Evolutionary conservation across 2,329 filamentous ascomycete genomes (phyloP).

Genomic region (Onygenales sp.): DNA sequence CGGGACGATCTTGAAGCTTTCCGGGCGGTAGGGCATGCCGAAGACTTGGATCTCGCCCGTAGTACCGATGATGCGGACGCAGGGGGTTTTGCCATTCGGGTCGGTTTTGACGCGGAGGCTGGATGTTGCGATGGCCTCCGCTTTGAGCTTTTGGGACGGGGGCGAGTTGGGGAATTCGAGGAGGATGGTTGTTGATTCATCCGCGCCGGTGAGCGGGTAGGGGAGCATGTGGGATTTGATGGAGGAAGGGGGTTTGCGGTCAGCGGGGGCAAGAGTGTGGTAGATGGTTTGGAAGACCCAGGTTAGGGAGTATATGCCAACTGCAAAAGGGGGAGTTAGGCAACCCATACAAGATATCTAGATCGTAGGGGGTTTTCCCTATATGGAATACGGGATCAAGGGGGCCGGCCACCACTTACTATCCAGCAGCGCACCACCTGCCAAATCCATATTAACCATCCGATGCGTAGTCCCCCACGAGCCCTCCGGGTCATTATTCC

Average conservation of each 20-base stretch:
- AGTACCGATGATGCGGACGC: slow-evolving; percentile 71
- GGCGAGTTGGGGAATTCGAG: slow-evolving; percentile 59
- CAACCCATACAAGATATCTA: neutral
- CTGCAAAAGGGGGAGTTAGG: slow-evolving; percentile 12
- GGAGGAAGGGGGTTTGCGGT: slow-evolving; percentile 55
- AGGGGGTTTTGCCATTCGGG: slow-evolving; percentile 53
- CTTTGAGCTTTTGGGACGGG: slow-evolving; percentile 39
- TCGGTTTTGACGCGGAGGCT: slow-evolving; percentile 53
- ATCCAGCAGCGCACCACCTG: slow-evolving; percentile 74
- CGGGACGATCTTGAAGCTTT: slow-evolving; percentile 54
- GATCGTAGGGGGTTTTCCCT: neutral
- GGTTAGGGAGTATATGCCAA: slow-evolving; percentile 80
- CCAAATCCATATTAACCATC: slow-evolving; percentile 75
- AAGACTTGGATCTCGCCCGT: slow-evolving; percentile 74
- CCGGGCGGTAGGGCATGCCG: slow-evolving; percentile 61
- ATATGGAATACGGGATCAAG: neutral
- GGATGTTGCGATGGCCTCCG: slow-evolving; percentile 64
- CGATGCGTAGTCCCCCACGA: slow-evolving; percentile 55
- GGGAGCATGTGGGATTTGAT: slow-evolving; percentile 62
- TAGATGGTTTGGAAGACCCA: slow-evolving; percentile 90
- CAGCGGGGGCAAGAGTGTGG: slow-evolving; percentile 56
- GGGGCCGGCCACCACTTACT: slow-evolving; percentile 24
- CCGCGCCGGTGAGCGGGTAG: slow-evolving; percentile 61
- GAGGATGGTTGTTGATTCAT: slow-evolving; percentile 70
- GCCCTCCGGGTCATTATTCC: slow-evolving; percentile 47